Evolutionary conservation across 352 stramenopile species (phyloP).

Genomic region (Globisporangium solare): DNA sequence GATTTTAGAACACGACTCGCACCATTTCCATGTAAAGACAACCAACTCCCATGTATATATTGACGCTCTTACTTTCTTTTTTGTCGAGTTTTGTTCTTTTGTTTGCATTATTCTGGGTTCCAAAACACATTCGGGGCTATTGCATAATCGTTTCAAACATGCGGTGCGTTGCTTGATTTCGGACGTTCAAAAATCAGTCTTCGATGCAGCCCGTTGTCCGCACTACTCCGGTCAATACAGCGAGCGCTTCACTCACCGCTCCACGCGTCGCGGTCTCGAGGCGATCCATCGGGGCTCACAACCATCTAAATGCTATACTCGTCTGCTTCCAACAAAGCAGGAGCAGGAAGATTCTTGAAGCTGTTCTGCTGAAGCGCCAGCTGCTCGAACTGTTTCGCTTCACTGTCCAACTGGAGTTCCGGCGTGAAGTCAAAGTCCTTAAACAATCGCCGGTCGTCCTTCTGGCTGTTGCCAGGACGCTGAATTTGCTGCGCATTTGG

Average conservation of each 20-base stretch:
- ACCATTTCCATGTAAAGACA: background rate
- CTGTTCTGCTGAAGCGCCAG: slow-evolving; percentile 78
- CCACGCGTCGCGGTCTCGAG: background rate
- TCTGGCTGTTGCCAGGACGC: slow-evolving; percentile 43
- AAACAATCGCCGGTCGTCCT: slow-evolving; percentile 76
- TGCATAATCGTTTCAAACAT: background rate
- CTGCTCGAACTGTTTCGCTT: slow-evolving; percentile 85
- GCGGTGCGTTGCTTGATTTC: background rate
- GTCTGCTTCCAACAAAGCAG: slow-evolving; percentile 66
- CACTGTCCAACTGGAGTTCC: slow-evolving; percentile 72
- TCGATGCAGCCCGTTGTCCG: background rate
- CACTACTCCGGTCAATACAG: background rate
- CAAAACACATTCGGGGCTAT: background rate
- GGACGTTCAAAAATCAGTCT: background rate
- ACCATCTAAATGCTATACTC: slow-evolving; percentile 66
- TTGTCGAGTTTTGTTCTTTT: background rate
- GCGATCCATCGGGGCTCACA: background rate
- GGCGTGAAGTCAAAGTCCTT: slow-evolving; percentile 86
- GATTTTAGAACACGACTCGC: background rate
- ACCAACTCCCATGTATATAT: slow-evolving; percentile 14
- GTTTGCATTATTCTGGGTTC: background rate
- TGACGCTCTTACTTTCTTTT: slow-evolving; percentile 3
- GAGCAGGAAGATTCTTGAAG: slow-evolving; percentile 73
- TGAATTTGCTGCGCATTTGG: slow-evolving; percentile 57
- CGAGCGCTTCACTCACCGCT: background rate